Conservation (phyloP, 306 rosid genomes). For the Prunus mongolica region DNA sequence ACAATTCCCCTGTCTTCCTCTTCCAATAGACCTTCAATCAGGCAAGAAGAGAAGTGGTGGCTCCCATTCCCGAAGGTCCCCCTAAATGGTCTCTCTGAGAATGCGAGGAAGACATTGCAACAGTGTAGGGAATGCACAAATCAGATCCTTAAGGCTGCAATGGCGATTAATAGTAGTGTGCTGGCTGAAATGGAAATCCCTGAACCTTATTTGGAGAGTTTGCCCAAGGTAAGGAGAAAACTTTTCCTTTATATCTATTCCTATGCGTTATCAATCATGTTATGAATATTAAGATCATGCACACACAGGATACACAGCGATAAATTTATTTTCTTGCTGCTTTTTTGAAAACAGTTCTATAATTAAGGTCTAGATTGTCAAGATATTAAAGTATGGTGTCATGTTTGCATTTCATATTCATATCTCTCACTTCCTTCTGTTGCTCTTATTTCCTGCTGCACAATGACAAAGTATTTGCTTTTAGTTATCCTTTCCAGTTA, state of each 20-base stretch:
- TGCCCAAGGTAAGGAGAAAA: slow-evolving; percentile 36
- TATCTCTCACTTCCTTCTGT: neutral
- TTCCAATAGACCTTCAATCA: slow-evolving; percentile 18
- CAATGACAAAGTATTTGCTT: neutral
- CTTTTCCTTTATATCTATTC: neutral
- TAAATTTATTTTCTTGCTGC: neutral
- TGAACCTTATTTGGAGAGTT: slow-evolving; percentile 29
- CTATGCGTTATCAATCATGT: neutral
- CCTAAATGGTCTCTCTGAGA: slow-evolving; percentile 32
- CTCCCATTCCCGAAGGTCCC: slow-evolving; percentile 50
- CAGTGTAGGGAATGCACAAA: slow-evolving; percentile 38
- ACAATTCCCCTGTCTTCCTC: slow-evolving; percentile 14
- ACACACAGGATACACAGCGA: neutral
- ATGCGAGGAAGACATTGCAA: slow-evolving; percentile 36
- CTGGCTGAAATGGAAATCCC: slow-evolving; percentile 46
- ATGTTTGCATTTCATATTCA: neutral
- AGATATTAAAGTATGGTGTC: neutral
- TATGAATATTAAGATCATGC: neutral
- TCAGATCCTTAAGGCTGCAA: slow-evolving; percentile 53
- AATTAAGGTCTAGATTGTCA: neutral
- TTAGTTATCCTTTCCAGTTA: neutral
- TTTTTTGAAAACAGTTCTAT: neutral
- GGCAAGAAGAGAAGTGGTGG: slow-evolving; percentile 43
- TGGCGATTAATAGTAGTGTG: slow-evolving; percentile 42
- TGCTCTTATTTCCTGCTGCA: neutral